Percentiles rank a stretch among this genome's conserved stretches.
phyloP scores from a whole-genome alignment of 1,284 basidiomycete genomes.

The Pyrrhoderma lamaoense region DNA sequence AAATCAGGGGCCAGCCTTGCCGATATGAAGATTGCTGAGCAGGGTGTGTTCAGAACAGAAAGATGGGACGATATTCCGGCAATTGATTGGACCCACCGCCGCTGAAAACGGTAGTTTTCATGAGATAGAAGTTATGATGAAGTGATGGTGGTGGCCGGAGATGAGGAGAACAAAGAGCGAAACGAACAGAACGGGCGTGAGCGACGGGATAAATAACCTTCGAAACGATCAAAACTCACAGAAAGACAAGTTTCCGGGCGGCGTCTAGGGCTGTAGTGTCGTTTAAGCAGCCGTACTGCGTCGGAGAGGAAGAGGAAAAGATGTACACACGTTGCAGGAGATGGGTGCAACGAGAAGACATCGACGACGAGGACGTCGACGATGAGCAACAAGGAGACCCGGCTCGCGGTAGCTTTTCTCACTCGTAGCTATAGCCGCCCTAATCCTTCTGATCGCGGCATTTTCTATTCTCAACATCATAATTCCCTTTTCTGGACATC shows the following conservation, averaged over 20 bases:
- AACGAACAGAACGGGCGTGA: not conserved
- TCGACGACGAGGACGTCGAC: no score
- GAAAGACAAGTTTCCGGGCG: not conserved
- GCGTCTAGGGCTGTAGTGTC: not conserved
- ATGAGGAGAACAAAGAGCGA: conserved; percentile 8
- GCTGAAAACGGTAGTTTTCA: no score
- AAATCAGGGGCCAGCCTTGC: not conserved
- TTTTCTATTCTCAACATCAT: no score
- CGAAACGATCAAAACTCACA: conserved; percentile 14
- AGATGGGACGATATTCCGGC: conserved; percentile 1
- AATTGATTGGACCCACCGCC: no score
- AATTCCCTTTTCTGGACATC: no score
- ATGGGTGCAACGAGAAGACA: conserved; percentile 22
- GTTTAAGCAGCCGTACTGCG: not conserved
- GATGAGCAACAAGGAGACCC: no score
- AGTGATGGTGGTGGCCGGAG: conserved; percentile 5
- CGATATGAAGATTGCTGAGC: not conserved
- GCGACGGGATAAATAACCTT: conserved; percentile 2
- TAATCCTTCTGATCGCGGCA: no score
- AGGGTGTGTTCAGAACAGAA: not conserved
- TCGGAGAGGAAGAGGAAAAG: conserved; percentile 17
- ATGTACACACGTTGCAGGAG: conserved; percentile 23
- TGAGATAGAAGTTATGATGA: not conserved
- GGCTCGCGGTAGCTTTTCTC: no score
- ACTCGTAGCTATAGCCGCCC: no score